Evolutionary conservation across 169 alveolate species (phyloP).

Genomic region (Toxoplasma gondii): DNA sequence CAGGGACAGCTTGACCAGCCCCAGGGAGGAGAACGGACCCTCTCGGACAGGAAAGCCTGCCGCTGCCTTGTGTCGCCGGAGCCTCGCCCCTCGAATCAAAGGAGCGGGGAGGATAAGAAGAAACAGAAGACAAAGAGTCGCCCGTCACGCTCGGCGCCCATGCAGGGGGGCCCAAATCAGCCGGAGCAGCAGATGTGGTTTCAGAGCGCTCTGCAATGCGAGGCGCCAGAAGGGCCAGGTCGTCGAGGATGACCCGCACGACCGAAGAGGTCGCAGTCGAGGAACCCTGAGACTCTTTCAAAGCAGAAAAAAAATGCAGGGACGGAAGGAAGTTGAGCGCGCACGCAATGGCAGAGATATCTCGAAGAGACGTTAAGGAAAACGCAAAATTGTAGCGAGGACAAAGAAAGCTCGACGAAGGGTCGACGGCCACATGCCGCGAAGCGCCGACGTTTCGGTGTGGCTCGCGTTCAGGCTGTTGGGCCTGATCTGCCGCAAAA

Average conservation of each 20-base stretch:
- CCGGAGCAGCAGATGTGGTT: neutral
- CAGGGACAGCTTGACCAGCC: too few species aligned
- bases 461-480: neutral
- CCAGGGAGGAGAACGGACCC: too few species aligned
- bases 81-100: neutral
- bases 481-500: neutral
- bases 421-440: neutral
- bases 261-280: neutral
- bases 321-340: constrained; percentile 32
- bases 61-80: neutral
- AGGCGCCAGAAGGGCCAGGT: neutral
- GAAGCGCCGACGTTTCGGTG: neutral
- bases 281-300: neutral
- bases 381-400: constrained; percentile 18
- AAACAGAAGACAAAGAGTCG: neutral
- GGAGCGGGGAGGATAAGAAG: neutral
- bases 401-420: neutral
- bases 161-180: neutral
- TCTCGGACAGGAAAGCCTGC: neutral
- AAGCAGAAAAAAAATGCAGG: neutral
- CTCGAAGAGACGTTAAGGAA: constrained; percentile 16
- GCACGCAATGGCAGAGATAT: neutral
- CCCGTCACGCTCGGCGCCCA: neutral
- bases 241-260: constrained; percentile 5
- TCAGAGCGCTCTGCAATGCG: neutral